Percentiles rank a stretch among this genome's conserved stretches.
These are phyloP conservation scores for Vaucheria bursata DNA, from an alignment of 352 stramenopile genomes.

Conservation along the genomic window DNA sequence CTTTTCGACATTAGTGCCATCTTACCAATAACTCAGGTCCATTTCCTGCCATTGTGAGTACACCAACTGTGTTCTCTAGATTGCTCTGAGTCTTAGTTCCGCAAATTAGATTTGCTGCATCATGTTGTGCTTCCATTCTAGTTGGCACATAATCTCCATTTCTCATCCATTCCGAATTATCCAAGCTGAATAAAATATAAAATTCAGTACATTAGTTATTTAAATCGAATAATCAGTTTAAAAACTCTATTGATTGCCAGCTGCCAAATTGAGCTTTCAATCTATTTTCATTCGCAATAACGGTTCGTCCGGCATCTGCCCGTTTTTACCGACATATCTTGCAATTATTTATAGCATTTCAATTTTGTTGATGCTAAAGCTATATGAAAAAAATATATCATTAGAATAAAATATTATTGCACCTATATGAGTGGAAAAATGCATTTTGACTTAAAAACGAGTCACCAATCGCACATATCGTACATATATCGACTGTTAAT, in stretches of 20 bases:
- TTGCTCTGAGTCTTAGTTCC: constrained; percentile 93
- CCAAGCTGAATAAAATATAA: constrained; percentile 43
- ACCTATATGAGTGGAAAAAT: no score
- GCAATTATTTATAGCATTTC: background rate
- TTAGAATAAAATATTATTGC: no score
- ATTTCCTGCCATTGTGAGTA: constrained; percentile 85
- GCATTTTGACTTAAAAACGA: no score
- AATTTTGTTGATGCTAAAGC: background rate
- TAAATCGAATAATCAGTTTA: background rate
- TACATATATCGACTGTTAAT: no score
- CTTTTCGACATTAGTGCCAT: no score
- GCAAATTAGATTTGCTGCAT: constrained; percentile 93
- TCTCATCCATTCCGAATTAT: constrained; percentile 62
- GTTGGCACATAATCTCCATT: constrained; percentile 98
- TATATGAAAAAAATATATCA: no score
- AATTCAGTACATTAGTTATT: background rate
- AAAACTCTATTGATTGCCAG: background rate
- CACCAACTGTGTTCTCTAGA: constrained; percentile 90
- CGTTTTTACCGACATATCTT: background rate
- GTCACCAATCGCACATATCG: no score
- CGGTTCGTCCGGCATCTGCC: background rate
- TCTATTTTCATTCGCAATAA: background rate
- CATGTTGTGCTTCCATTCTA: constrained; percentile 91
- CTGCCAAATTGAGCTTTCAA: background rate
- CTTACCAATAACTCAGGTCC: constrained; percentile 49